Percentiles rank a stretch among this genome's conserved stretches.
phyloP scores from a whole-genome alignment of 2,329 filamentous ascomycete species.

The Trichoderma aggressivum region DNA sequence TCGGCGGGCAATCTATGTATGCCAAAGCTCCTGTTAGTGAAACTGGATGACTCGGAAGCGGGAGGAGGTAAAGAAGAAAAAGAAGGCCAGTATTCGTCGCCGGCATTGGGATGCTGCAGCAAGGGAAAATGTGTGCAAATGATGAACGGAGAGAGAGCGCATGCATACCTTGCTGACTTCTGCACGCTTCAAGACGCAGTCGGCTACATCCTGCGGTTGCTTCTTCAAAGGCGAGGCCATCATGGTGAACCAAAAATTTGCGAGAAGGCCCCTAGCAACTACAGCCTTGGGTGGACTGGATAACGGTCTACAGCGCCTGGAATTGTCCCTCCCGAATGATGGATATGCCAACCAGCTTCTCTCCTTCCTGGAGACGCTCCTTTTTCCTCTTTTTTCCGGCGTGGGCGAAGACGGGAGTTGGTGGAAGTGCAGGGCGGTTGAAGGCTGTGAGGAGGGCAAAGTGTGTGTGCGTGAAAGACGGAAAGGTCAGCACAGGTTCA shows the following conservation, averaged over 20 bases:
- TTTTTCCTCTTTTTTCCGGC: not conserved
- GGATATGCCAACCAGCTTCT: not conserved
- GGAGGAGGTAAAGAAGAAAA: not conserved
- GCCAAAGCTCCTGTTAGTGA: slow-evolving; percentile 19
- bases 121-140: not conserved
- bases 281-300: not conserved
- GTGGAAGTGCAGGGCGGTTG: slow-evolving; percentile 10
- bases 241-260: slow-evolving; percentile 11
- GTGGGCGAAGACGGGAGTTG: not conserved
- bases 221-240: slow-evolving; percentile 63
- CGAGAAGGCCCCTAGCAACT: not conserved
- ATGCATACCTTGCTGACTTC: slow-evolving; percentile 70
- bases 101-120: not conserved
- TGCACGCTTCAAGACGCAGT: slow-evolving; percentile 67
- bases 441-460: slow-evolving; percentile 4
- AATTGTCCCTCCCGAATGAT: not conserved
- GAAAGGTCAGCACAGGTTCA: not conserved
- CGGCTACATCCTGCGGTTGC: slow-evolving; percentile 61
- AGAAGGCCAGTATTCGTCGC: not conserved
- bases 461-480: slow-evolving; percentile 18
- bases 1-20: slow-evolving; percentile 76
- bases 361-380: not conserved
- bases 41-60: not conserved
- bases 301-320: not conserved
- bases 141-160: not conserved